Evolutionary conservation across 2,329 filamentous ascomycete species (phyloP), one percentile per base, ranked within the genome.

Genomic region (Xylaria sp.): DNA sequence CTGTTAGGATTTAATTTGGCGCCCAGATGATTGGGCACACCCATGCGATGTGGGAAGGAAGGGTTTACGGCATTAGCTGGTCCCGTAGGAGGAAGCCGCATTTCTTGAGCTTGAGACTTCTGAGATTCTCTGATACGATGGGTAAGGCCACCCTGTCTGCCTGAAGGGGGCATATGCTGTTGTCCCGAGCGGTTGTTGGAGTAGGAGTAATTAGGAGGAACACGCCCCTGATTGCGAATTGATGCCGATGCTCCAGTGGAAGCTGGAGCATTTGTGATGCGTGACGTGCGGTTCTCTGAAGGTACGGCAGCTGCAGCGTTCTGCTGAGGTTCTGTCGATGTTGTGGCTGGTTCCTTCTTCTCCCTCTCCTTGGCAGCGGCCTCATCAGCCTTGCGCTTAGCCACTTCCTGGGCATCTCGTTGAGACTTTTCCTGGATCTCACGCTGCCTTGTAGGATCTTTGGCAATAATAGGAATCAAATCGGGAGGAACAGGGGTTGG

Each of bases 381-480:
- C 46, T 76, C 70, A 19, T 76, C 72, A 10, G 74, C 72, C 70
- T 76, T 85, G 72, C 69, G 77, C 67, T 68, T 77, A 6, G 75
- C 73, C n/a, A 83, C 74, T 63, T 86, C 83, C 63, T 91, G 86
- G 2, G 86, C 87, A 66, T 93, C 88, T 70, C 86, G 84, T 62
- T 90, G 85, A 1, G 91, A 91, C 74, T 92, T 95, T 68, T 92
- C 89, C 70, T 96, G 88, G 64, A 99, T 97, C 71, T 92, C 86
- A 69, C 92, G 87, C 75, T 97, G 94, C 77, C 97, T 99, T 51
- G 80, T 83, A n/a, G 92, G 92, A 71, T 99, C 94, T 73, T 97
- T 99, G 60, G 94, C 93, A 62, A 99, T 88, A 66, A 99, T 99
- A 1, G 91, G 88, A 34, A 99, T 92, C 42, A 99, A 77, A 74